phyloP scores from a whole-genome alignment of 129 eudicot genomes.

The Gnaphalium uliginosum region DNA sequence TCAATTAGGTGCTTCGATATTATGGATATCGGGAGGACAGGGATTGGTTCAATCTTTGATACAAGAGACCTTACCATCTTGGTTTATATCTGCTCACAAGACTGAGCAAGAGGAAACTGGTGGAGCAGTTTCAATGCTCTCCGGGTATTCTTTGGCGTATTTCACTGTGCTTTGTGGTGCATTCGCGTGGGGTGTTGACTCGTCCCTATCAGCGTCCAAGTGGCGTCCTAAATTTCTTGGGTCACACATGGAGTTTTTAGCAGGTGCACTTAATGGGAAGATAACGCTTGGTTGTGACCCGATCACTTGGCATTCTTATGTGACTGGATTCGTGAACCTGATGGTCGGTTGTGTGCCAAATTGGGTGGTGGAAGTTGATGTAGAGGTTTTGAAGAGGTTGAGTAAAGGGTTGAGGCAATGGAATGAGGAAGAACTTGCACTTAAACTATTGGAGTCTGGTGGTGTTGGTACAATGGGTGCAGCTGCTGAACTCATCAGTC shows the following conservation, averaged over 20 bases:
- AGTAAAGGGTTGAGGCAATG: slow-evolving; percentile 78
- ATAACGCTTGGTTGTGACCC: slow-evolving; percentile 89
- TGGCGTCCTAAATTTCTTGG: slow-evolving; percentile 61
- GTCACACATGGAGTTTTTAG: slow-evolving; percentile 76
- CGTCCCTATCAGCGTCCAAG: slow-evolving; percentile 55
- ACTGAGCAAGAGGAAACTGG: slow-evolving; percentile 42
- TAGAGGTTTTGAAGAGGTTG: slow-evolving; percentile 64
- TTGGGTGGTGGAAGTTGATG: slow-evolving; percentile 76
- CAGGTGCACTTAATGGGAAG: slow-evolving; percentile 81
- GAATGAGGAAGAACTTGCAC: slow-evolving; percentile 85
- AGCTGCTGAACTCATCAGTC: slow-evolving; percentile 73
- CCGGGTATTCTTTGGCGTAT: slow-evolving; percentile 82
- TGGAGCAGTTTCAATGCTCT: slow-evolving; percentile 57
- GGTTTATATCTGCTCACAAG: slow-evolving; percentile 77
- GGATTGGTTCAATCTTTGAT: slow-evolving; percentile 75
- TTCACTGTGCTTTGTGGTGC: slow-evolving; percentile 76
- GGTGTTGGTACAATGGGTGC: slow-evolving; percentile 89
- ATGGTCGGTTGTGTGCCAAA: slow-evolving; percentile 67
- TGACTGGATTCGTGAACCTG: slow-evolving; percentile 65
- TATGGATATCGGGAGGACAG: slow-evolving; percentile 75
- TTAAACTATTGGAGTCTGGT: slow-evolving; percentile 64
- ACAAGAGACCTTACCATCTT: slow-evolving; percentile 86
- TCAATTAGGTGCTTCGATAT: slow-evolving; percentile 76
- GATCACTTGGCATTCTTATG: slow-evolving; percentile 88
- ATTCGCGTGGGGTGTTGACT: slow-evolving; percentile 76